Evolutionary conservation across 192 early-diverging fungal genomes (phyloP).

Genomic region (Piromyces sp.): DNA sequence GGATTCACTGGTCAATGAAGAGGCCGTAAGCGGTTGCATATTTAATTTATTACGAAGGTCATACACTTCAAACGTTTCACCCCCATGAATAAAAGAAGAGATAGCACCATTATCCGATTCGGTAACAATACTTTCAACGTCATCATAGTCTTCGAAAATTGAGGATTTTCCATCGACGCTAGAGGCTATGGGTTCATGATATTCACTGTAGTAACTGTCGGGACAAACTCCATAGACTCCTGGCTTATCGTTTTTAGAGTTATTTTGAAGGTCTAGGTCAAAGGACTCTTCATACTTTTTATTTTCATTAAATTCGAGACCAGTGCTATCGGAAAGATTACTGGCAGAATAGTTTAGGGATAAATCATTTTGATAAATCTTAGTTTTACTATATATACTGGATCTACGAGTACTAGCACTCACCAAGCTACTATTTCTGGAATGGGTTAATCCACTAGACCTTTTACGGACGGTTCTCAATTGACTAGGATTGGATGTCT

Average conservation of each 20-base stretch:
- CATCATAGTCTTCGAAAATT: not conserved
- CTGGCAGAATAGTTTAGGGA: not conserved
- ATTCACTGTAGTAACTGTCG: not conserved
- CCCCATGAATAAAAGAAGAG: not conserved
- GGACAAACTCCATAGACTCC: not conserved
- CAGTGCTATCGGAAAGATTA: not conserved
- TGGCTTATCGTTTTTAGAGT: not conserved
- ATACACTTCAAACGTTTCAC: not conserved
- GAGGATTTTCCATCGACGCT: not conserved
- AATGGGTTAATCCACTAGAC: not conserved
- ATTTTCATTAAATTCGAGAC: not conserved
- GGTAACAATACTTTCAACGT: not conserved
- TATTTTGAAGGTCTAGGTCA: not conserved
- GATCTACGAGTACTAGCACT: not conserved
- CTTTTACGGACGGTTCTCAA: not conserved
- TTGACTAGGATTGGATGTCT: not conserved
- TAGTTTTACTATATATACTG: not conserved
- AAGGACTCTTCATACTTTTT: not conserved
- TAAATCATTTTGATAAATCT: not conserved
- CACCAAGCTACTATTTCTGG: not conserved
- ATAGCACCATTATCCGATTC: not conserved
- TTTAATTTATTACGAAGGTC: not conserved
- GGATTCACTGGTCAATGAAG: not conserved
- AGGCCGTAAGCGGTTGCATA: not conserved
- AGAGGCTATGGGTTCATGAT: not conserved